These are phyloP conservation scores for Hippophae gyantsensis DNA, from an alignment of 306 rosid species.

Conservation along the genomic window DNA sequence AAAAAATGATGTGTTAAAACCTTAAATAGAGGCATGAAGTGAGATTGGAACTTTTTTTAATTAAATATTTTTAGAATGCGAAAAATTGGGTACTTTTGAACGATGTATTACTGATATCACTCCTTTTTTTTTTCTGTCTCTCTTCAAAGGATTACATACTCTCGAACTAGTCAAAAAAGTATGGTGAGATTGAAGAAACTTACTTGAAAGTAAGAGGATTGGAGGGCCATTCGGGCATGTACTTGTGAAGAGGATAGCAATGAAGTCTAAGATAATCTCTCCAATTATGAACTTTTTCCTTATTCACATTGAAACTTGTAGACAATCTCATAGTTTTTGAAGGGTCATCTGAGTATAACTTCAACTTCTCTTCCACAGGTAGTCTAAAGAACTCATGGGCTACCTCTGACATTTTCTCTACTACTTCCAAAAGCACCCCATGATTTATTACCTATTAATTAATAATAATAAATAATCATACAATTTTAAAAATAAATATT, in stretches of 20 bases:
- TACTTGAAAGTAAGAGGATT: conserved; percentile 24
- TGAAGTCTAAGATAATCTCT: conserved; percentile 28
- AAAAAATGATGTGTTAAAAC: no score
- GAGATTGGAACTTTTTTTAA: no score
- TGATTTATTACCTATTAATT: conserved; percentile 19
- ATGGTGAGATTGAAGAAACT: no score
- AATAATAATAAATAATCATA: not conserved
- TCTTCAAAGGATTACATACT: no score
- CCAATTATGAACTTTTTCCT: conserved; percentile 18
- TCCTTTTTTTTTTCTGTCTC: no score
- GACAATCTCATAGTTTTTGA: conserved; percentile 18
- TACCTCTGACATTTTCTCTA: conserved; percentile 14
- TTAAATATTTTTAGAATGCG: no score
- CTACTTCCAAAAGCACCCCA: conserved; percentile 20
- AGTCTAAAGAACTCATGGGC: conserved; percentile 19
- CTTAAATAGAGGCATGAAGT: no score
- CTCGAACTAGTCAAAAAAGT: no score
- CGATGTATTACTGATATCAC: no score
- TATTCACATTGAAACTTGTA: conserved; percentile 22
- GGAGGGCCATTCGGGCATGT: conserved; percentile 25
- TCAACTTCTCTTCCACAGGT: conserved; percentile 19
- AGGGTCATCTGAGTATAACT: conserved; percentile 21
- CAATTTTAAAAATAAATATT: not conserved
- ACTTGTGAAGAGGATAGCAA: conserved; percentile 22
- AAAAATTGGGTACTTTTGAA: no score